Percentiles rank a stretch among this genome's conserved stretches.
phyloP scores from a whole-genome alignment of 179 eudicot genomes.

The Patellifolia procumbens region DNA sequence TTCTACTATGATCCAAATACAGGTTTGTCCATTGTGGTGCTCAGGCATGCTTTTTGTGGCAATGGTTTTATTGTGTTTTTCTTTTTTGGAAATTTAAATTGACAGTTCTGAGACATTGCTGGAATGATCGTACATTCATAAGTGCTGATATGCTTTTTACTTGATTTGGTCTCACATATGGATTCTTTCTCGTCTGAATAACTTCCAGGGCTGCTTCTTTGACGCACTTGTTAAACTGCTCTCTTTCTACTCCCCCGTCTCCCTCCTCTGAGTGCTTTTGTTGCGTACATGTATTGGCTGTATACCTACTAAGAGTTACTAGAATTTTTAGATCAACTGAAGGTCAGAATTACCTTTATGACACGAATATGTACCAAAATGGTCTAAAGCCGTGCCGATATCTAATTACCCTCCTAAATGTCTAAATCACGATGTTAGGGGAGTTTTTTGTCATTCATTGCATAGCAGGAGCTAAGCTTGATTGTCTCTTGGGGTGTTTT shows the following conservation, averaged over 20 bases:
- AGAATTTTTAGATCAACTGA: neutral
- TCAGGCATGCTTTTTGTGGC: neutral
- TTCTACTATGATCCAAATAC: conserved; percentile 96
- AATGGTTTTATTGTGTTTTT: neutral
- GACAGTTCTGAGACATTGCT: neutral
- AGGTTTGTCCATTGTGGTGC: conserved; percentile 43
- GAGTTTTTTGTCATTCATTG: neutral
- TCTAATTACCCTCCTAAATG: too few species aligned
- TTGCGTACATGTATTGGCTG: neutral
- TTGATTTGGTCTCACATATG: neutral
- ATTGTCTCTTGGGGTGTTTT: too few species aligned
- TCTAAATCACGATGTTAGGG: too few species aligned
- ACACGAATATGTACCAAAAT: neutral
- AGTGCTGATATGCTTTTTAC: neutral
- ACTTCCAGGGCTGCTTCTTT: neutral
- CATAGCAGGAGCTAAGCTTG: neutral
- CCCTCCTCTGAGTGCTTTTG: neutral
- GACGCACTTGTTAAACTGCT: neutral
- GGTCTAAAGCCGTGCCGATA: neutral
- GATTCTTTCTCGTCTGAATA: neutral
- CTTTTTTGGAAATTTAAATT: neutral
- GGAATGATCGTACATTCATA: neutral
- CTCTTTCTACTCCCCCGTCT: neutral
- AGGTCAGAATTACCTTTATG: neutral
- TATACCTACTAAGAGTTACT: neutral